Conservation (phyloP, 345 rosid genomes). For the Populus deltoides region DNA sequence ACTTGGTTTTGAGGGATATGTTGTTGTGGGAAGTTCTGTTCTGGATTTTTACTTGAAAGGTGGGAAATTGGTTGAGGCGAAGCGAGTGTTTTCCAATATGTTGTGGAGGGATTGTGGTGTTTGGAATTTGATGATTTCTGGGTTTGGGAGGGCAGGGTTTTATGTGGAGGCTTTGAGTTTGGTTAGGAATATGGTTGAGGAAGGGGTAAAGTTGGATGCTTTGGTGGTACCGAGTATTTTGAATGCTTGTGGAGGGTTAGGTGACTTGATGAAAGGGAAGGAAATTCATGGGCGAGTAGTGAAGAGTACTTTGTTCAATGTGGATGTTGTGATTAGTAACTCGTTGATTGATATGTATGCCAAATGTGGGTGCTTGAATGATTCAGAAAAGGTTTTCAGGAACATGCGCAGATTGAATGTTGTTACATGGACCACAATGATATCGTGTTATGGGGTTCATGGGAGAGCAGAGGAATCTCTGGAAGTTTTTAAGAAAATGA, state of each 20-base stretch:
- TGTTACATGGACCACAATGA: constrained; percentile 22
- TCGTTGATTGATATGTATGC: constrained; percentile 26
- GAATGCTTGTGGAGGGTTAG: constrained; percentile 22
- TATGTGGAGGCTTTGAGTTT: constrained; percentile 15
- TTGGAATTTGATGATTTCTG: constrained; percentile 27
- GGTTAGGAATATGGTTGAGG: constrained; percentile 12
- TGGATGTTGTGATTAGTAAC: constrained; percentile 21
- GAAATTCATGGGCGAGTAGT: constrained; percentile 23
- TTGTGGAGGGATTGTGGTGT: constrained; percentile 20
- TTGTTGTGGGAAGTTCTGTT: constrained; percentile 24
- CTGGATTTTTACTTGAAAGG: constrained; percentile 26
- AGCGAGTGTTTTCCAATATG: constrained; percentile 15
- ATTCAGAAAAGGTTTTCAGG: constrained; percentile 20
- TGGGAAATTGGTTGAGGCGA: constrained; percentile 15
- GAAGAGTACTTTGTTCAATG: constrained; percentile 1
- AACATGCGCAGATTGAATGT: constrained; percentile 13
- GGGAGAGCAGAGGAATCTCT: constrained; percentile 18
- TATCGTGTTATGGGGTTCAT: constrained; percentile 26
- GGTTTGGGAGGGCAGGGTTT: constrained; percentile 23
- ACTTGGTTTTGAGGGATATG: constrained; percentile 25
- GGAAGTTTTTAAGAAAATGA: constrained; percentile 13
- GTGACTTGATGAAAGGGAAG: constrained; percentile 23
- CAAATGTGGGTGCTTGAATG: constrained; percentile 15
- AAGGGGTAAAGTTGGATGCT: constrained; percentile 15
- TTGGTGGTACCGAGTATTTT: constrained; percentile 14